A percentile compares a stretch with the other conserved stretches of the same genome.
phyloP scores from a whole-genome alignment of 768 basidiomycete genomes.

The Suillus decipiens region DNA sequence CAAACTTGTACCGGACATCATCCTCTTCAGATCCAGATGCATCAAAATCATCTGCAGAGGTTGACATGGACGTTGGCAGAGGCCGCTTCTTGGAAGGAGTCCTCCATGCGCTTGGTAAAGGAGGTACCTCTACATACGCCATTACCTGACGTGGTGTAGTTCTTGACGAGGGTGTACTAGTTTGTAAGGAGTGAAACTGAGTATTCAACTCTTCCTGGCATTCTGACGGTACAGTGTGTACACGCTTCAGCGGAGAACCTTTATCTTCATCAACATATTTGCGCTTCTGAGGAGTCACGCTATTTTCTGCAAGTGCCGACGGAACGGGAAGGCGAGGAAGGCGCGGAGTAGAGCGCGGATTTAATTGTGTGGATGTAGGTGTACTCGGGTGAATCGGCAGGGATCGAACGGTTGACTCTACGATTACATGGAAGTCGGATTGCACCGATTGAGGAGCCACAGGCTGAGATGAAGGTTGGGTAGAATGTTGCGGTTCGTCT shows the following conservation, averaged over 20 bases:
- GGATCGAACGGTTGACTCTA: not conserved
- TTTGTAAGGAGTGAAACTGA: not conserved
- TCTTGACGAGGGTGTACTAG: conserved; percentile 23
- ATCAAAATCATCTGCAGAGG: conserved; percentile 48
- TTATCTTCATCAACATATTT: conserved; percentile 60
- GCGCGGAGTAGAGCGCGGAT: conserved; percentile 18
- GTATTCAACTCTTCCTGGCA: not conserved
- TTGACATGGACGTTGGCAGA: conserved; percentile 39
- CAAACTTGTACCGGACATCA: conserved; percentile 32
- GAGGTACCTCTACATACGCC: conserved; percentile 36
- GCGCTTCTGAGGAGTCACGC: conserved; percentile 68
- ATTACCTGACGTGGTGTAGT: conserved; percentile 33
- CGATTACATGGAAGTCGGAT: not conserved
- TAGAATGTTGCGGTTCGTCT: conserved; percentile 22
- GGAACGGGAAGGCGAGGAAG: conserved; percentile 63
- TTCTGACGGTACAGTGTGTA: conserved; percentile 26
- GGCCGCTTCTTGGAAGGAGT: conserved; percentile 29
- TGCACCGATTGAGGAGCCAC: conserved; percentile 19
- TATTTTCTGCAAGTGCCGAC: conserved; percentile 11
- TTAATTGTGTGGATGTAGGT: conserved; percentile 27
- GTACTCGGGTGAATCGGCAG: not conserved
- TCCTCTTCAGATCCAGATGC: conserved; percentile 38
- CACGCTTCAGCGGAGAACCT: conserved; percentile 67
- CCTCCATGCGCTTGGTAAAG: conserved; percentile 28
- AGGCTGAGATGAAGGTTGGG: conserved; percentile 12